Base-by-base conservation (phyloP, 805 yeast species). In the Pichia insulana region DNA sequence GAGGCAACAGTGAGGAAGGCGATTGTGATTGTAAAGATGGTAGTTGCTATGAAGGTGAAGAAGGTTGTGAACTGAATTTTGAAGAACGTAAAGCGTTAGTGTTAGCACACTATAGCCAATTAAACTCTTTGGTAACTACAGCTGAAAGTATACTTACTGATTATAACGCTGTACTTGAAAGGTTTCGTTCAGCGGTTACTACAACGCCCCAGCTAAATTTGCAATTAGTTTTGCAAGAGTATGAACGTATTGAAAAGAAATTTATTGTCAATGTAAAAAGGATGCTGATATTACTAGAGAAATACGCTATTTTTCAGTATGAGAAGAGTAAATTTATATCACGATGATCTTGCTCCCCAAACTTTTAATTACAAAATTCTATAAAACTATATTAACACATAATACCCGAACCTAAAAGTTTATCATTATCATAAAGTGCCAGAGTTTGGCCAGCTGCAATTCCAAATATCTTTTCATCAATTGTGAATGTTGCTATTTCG, bases 371-470 rank as follows among this genome's bases (percentile, higher is more conserved):
- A 37, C 4, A 27, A 22, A 20, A 8, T 6, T 28, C 35, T 16
- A 11, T 19, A 16, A 11, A n/a, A 6, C 7, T 30, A 16, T 25
- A 18, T n/a, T 2, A 22, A 28, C 31, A 22, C 15, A 70, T 73
- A 22, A 57, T 50, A 1, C 83, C 83, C 16, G 76, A 68, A 0
- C 96, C 97, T 10, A 89, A 53, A 0, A 90, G 80, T 41, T 75
- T 62, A 37, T 78, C 80, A 2, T 71, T 74, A 33, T 72, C 62
- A 58, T 89, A 92, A 6, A 90, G 56, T 0, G 84, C 95, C 15
- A 87, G 62, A 50, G 75, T 80, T 58, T 90, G 98, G 0, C 97
- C 98, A 0, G 89, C 85, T 0, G 96, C 89, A 55, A 92, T 75
- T 0, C 95, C 96, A 38, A 87, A 63, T 28, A 74, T 74, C 26